Percentiles rank a stretch among this genome's conserved stretches.
Conservation (phyloP, 225 moss, liverwort and hornwort species). For the Bryoerythrophyllum caledonicum region DNA sequence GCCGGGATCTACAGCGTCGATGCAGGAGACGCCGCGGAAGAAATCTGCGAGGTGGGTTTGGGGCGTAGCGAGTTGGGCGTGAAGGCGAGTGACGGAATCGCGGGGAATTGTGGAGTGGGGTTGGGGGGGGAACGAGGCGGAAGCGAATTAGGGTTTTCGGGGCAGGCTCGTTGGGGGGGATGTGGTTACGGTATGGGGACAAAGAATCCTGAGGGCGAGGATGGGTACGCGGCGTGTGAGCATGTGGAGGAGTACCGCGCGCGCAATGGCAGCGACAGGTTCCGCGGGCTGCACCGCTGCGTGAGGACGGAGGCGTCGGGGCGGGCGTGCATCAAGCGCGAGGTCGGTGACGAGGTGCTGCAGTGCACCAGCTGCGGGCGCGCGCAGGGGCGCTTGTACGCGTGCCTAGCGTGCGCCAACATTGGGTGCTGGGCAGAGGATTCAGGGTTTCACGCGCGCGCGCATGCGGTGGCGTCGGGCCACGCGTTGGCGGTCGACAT, state of each 20-base stretch:
- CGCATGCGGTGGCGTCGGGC: slow-evolving; percentile 70
- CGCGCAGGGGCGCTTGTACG: slow-evolving; percentile 69
- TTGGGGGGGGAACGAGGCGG: slow-evolving; percentile 2
- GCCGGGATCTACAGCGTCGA: slow-evolving; percentile 23
- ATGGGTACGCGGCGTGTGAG: slow-evolving; percentile 66
- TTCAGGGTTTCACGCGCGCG: slow-evolving; percentile 55
- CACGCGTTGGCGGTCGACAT: slow-evolving; percentile 89
- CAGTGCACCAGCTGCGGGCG: slow-evolving; percentile 73
- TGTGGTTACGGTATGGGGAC: slow-evolving; percentile 47
- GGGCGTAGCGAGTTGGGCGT: not conserved
- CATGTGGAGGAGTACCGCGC: slow-evolving; percentile 68
- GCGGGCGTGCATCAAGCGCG: slow-evolving; percentile 73
- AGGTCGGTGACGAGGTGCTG: slow-evolving; percentile 68
- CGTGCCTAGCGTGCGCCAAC: slow-evolving; percentile 75
- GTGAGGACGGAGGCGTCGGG: slow-evolving; percentile 76
- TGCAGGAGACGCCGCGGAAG: not conserved
- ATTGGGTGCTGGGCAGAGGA: slow-evolving; percentile 74
- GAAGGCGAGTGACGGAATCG: not conserved
- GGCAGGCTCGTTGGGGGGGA: slow-evolving; percentile 29
- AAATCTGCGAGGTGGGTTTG: not conserved
- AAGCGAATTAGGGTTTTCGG: slow-evolving; percentile 32
- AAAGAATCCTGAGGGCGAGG: slow-evolving; percentile 29
- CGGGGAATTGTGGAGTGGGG: not conserved
- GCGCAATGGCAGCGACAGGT: slow-evolving; percentile 68
- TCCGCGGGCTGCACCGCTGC: slow-evolving; percentile 74